Conservation (phyloP, 768 basidiomycete species). For the Phlegmacium glaucopus region DNA sequence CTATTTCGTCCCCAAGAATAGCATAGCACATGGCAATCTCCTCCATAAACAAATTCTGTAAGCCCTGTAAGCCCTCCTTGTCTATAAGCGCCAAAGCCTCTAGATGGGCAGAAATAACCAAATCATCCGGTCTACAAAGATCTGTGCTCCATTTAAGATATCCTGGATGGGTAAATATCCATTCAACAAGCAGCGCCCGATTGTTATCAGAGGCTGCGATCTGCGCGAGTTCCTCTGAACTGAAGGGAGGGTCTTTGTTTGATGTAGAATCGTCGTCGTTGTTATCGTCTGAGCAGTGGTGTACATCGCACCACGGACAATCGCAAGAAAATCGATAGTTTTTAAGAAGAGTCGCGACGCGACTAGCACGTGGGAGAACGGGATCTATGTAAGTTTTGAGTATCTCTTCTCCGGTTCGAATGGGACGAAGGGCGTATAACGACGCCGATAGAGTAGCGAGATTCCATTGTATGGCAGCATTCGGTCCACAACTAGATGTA, state of each 20-base stretch:
- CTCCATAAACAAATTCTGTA: constrained; percentile 37
- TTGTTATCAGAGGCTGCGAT: constrained; percentile 28
- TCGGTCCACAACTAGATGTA: constrained; percentile 38
- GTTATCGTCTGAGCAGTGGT: constrained; percentile 5
- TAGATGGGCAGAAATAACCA: constrained; percentile 35
- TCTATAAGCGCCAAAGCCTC: constrained; percentile 36
- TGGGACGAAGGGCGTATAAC: constrained; percentile 38
- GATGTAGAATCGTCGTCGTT: not conserved
- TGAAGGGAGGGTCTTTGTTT: constrained; percentile 1
- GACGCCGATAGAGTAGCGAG: constrained; percentile 32
- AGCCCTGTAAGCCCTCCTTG: constrained; percentile 39
- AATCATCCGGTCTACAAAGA: constrained; percentile 35
- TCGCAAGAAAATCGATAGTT: constrained; percentile 41
- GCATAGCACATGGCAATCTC: constrained; percentile 42
- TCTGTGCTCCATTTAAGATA: constrained; percentile 42
- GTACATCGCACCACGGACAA: constrained; percentile 34
- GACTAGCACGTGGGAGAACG: constrained; percentile 29
- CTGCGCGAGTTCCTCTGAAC: constrained; percentile 1
- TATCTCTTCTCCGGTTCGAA: constrained; percentile 39
- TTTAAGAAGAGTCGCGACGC: constrained; percentile 30
- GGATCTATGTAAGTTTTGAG: constrained; percentile 43
- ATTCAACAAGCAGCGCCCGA: constrained; percentile 30
- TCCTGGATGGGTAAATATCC: constrained; percentile 33
- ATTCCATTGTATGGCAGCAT: constrained; percentile 42
- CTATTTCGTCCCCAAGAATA: constrained; percentile 33